A percentile compares a stretch with the other conserved stretches of the same genome.
Conservation (phyloP, 306 rosid genomes). For the Hylodesmum podocarpum region DNA sequence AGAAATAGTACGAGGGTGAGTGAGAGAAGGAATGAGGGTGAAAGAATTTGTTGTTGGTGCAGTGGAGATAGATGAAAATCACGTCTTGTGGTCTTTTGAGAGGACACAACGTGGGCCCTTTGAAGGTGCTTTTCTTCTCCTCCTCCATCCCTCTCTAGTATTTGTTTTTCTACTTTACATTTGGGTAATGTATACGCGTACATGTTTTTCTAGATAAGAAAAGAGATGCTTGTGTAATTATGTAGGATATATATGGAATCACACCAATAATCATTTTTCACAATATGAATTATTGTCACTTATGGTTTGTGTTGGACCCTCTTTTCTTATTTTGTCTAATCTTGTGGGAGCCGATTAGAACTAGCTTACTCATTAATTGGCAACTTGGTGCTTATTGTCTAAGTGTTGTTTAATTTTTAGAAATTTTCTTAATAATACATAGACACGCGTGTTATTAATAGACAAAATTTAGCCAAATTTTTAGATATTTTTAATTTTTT, state of each 20-base stretch:
- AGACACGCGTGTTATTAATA: too few species aligned
- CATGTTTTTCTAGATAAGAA: neutral
- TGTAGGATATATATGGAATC: conserved; percentile 27
- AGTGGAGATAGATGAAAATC: conserved; percentile 72
- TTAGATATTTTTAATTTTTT: too few species aligned
- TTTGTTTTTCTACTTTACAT: conserved; percentile 29
- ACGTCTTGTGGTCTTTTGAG: conserved; percentile 68
- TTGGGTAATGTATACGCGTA: neutral
- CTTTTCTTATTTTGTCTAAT: conserved; percentile 27
- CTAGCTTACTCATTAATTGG: conserved; percentile 33
- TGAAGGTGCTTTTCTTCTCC: conserved; percentile 54
- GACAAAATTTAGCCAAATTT: neutral
- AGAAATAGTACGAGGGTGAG: conserved; percentile 3
- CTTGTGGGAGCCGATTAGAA: conserved; percentile 29
- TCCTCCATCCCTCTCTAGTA: conserved; percentile 17
- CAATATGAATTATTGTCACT: conserved; percentile 29
- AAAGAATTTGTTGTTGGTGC: conserved; percentile 54
- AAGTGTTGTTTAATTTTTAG: conserved; percentile 22
- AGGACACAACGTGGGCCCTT: conserved; percentile 71
- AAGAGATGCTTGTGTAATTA: neutral
- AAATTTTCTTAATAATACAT: neutral
- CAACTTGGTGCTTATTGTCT: conserved; percentile 32
- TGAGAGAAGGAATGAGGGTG: conserved; percentile 16
- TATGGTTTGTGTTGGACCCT: conserved; percentile 26
- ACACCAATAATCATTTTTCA: conserved; percentile 36